phyloP scores from a whole-genome alignment of 345 rosid species.

The Atalantia buxifolia region DNA sequence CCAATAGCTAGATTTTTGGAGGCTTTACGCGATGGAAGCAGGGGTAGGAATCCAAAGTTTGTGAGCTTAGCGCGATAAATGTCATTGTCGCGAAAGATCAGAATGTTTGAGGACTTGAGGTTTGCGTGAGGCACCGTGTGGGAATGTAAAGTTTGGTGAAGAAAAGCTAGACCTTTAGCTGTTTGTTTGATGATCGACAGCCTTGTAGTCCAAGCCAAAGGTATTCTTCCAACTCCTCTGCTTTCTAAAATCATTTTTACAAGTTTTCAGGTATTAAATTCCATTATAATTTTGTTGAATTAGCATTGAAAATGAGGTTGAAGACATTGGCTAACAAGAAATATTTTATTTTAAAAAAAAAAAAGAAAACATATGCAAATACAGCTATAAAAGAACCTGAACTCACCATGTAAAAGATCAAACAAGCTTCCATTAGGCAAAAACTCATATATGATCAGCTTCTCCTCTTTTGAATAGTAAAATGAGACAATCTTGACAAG shows the following conservation, averaged over 20 bases:
- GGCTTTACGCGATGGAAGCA: constrained; percentile 28
- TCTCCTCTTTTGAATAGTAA: constrained; percentile 50
- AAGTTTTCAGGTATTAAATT: neutral
- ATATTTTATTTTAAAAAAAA: too few species aligned
- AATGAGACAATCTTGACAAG: constrained; percentile 41
- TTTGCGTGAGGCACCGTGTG: constrained; percentile 55
- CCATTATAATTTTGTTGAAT: neutral
- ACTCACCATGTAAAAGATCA: constrained; percentile 53
- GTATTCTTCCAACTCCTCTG: constrained; percentile 41
- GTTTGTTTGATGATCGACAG: constrained; percentile 44
- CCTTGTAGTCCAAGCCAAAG: constrained; percentile 41
- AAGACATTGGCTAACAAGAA: too few species aligned
- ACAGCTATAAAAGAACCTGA: neutral
- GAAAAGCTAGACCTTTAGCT: constrained; percentile 35
- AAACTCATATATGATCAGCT: constrained; percentile 48
- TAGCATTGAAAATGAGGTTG: neutral
- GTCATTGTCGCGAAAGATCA: constrained; percentile 17
- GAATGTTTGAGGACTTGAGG: constrained; percentile 52
- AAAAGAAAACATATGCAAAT: neutral
- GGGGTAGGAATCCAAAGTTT: constrained; percentile 45
- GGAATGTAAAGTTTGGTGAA: constrained; percentile 42
- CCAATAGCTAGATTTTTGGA: constrained; percentile 27
- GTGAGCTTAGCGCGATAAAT: constrained; percentile 38
- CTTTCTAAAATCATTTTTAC: constrained; percentile 23
- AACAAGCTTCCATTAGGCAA: constrained; percentile 41